phyloP scores from a whole-genome alignment of 140 eudicot species.

The Oenanthe javanica region DNA sequence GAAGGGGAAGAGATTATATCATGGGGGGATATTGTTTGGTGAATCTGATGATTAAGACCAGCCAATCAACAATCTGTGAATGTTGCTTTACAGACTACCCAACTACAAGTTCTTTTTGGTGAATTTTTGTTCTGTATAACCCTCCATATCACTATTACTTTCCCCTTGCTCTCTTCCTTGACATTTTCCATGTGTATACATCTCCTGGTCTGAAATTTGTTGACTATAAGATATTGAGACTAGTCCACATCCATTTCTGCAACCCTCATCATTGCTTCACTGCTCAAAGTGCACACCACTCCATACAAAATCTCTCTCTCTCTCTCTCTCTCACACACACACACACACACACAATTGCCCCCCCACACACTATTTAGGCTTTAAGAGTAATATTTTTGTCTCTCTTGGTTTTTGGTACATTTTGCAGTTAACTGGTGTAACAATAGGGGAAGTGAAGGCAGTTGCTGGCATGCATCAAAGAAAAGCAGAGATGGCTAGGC shows the following conservation, averaged over 20 bases:
- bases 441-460: constrained; percentile 96
- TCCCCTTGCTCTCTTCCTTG: constrained; percentile 53
- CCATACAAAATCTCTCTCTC: too few species aligned
- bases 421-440: constrained; percentile 90
- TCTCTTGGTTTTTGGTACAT: constrained; percentile 11
- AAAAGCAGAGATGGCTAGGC: constrained; percentile 98
- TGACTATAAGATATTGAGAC: too few species aligned
- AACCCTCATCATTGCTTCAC: too few species aligned
- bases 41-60: constrained; percentile 7
- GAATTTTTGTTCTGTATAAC: constrained; percentile 32
- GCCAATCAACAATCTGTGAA: constrained; percentile 17
- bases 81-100: constrained; percentile 13
- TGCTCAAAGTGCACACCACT: too few species aligned
- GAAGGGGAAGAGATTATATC: not conserved
- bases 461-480: constrained; percentile 99
- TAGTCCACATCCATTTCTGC: too few species aligned
- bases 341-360: too few species aligned
- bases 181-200: constrained; percentile 25
- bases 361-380: too few species aligned
- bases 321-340: too few species aligned
- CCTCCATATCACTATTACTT: constrained; percentile 22
- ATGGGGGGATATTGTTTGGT: too few species aligned
- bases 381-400: not conserved
- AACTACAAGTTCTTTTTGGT: constrained; percentile 11
- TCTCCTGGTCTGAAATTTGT: constrained; percentile 27